Conservation (phyloP, 2,329 filamentous ascomycete species). For the Xylaria sp. region DNA sequence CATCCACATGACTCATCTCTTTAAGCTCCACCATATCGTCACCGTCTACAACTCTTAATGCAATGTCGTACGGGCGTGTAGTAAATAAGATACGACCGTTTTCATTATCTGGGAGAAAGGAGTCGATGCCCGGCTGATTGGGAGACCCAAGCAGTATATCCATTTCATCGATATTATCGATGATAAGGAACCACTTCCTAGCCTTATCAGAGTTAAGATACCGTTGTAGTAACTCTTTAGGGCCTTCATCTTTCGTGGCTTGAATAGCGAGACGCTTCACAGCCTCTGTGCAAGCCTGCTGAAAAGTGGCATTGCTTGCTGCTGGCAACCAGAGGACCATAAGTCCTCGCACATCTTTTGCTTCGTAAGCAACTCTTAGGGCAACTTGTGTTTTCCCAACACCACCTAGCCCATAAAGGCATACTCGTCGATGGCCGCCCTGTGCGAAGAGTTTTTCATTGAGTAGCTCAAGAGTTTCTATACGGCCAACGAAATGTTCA, state of each 20-base stretch:
- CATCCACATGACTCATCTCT: background rate
- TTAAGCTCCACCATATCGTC: background rate
- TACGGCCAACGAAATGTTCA: constrained; percentile 14
- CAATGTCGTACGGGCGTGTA: background rate
- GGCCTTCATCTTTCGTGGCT: constrained; percentile 58
- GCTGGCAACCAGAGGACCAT: constrained; percentile 58
- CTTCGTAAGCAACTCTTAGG: constrained; percentile 53
- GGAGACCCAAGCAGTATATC: constrained; percentile 40
- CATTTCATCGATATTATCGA: constrained; percentile 56
- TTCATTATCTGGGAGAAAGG: constrained; percentile 49
- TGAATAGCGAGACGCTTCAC: constrained; percentile 44
- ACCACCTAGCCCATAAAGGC: constrained; percentile 53
- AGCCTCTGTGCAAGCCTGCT: constrained; percentile 53
- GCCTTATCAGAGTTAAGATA: constrained; percentile 44
- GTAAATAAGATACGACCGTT: constrained; percentile 48
- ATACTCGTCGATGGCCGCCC: constrained; percentile 23
- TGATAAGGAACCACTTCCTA: constrained; percentile 53
- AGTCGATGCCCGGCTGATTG: constrained; percentile 29
- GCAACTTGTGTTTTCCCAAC: constrained; percentile 55
- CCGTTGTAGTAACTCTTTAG: constrained; percentile 67
- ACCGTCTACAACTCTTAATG: background rate
- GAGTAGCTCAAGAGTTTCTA: constrained; percentile 23
- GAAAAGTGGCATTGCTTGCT: constrained; percentile 51
- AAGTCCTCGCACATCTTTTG: constrained; percentile 46
- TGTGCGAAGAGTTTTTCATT: constrained; percentile 32